Evolutionary conservation across 306 rosid genomes (phyloP).

Genomic region (Lagenaria siceraria): DNA sequence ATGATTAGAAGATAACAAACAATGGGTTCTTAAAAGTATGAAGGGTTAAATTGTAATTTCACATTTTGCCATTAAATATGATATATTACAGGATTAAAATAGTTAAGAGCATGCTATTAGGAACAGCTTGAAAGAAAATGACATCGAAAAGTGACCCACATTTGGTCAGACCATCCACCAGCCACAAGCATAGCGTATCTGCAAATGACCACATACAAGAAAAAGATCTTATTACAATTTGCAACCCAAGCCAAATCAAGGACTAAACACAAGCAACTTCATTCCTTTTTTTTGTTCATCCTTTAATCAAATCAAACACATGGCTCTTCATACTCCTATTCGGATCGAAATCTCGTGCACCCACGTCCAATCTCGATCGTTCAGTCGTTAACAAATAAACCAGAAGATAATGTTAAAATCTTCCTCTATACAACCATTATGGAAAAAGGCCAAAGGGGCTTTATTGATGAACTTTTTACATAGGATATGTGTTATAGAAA

Average conservation of each 20-base stretch:
- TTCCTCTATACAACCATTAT: background rate
- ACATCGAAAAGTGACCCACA: background rate
- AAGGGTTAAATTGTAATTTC: background rate
- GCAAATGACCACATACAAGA: background rate
- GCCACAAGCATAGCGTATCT: slow-evolving; percentile 8
- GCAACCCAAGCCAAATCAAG: background rate
- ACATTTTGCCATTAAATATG: background rate
- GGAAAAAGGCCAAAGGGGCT: background rate
- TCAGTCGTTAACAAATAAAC: background rate
- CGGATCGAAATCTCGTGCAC: background rate
- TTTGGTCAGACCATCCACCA: background rate
- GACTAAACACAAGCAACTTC: background rate
- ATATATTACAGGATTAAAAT: background rate
- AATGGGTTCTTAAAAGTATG: background rate
- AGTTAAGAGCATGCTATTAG: background rate
- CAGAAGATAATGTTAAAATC: background rate
- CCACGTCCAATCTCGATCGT: background rate
- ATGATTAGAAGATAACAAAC: background rate
- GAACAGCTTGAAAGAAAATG: background rate
- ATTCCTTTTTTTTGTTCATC: background rate
- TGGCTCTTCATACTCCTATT: background rate
- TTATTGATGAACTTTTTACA: background rate
- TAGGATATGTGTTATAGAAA: background rate
- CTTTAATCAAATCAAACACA: background rate
- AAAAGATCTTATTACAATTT: slow-evolving; percentile 1